Evolutionary conservation across 805 yeast species (phyloP).

Genomic region (Ogataea methanolica): DNA sequence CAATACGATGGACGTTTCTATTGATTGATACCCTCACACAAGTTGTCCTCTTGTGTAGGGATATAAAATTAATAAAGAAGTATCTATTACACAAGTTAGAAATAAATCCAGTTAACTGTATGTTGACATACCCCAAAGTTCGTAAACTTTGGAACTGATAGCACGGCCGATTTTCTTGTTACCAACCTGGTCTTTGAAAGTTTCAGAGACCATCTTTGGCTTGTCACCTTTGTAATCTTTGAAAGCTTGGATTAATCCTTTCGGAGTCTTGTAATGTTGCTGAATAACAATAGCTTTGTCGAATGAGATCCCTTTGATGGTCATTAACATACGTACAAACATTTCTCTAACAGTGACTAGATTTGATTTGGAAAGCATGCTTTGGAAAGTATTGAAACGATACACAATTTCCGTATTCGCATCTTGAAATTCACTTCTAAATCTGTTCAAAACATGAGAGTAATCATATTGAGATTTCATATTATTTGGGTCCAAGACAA

Average conservation of each 20-base stretch:
- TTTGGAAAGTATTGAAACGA: constrained; percentile 53
- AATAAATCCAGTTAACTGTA: too few species aligned
- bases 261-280: constrained; percentile 65
- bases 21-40: too few species aligned
- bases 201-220: constrained; percentile 24
- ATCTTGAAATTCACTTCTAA: constrained; percentile 28
- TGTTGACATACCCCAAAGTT: constrained; percentile 46
- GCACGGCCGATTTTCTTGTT: constrained; percentile 48
- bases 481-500: constrained; percentile 49
- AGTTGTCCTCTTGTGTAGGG: too few species aligned
- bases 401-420: constrained; percentile 37
- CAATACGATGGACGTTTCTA: too few species aligned
- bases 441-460: constrained; percentile 33
- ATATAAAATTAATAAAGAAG: too few species aligned
- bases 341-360: constrained; percentile 71
- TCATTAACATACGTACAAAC: constrained; percentile 71
- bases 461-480: constrained; percentile 50
- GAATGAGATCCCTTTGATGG: constrained; percentile 72
- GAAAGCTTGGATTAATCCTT: constrained; percentile 47
- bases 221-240: constrained; percentile 27
- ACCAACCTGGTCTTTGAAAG: constrained; percentile 41
- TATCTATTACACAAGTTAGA: too few species aligned
- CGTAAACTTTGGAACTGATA: constrained; percentile 47
- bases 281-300: constrained; percentile 85
- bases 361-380: constrained; percentile 63